Percentiles rank a stretch among this genome's conserved stretches.
These are phyloP conservation scores for Aspergillus viridinutans DNA, from an alignment of 2,329 filamentous ascomycete species.

Conservation along the genomic window DNA sequence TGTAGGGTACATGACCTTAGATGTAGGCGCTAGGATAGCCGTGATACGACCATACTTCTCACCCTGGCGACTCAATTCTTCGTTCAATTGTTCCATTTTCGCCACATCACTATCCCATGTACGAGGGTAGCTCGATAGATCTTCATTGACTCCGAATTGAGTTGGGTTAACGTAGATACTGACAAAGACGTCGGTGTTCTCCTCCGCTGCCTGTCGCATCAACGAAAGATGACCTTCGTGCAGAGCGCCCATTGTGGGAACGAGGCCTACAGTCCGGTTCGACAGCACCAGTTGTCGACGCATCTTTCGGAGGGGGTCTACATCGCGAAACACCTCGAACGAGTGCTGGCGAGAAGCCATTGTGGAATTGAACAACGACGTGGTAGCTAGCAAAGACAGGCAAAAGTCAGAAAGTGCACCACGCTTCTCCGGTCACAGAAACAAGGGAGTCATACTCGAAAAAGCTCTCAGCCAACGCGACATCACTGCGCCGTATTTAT, in stretches of 20 bases:
- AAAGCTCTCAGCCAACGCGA: conserved; percentile 26
- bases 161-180: conserved; percentile 95
- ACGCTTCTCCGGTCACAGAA: neutral
- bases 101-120: conserved; percentile 78
- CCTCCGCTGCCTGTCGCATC: conserved; percentile 74
- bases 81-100: conserved; percentile 64
- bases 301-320: conserved; percentile 66
- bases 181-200: conserved; percentile 83
- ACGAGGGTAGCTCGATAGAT: conserved; percentile 81
- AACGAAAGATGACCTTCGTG: conserved; percentile 86
- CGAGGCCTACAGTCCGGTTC: conserved; percentile 73
- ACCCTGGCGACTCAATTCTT: conserved; percentile 62
- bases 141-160: conserved; percentile 87
- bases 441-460: conserved; percentile 21
- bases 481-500: conserved; percentile 18
- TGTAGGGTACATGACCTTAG: conserved; percentile 80
- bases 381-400: conserved; percentile 14
- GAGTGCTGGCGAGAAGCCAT: conserved; percentile 21
- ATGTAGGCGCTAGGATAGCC: conserved; percentile 82
- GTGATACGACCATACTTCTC: conserved; percentile 59
- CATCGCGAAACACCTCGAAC: conserved; percentile 65
- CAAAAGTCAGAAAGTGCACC: conserved; percentile 9
- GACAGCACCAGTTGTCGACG: conserved; percentile 62
- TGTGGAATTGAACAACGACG: conserved; percentile 19
- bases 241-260: conserved; percentile 97